phyloP scores from a whole-genome alignment of 148 eudicot genomes.

The Arctostaphylos glauca region DNA sequence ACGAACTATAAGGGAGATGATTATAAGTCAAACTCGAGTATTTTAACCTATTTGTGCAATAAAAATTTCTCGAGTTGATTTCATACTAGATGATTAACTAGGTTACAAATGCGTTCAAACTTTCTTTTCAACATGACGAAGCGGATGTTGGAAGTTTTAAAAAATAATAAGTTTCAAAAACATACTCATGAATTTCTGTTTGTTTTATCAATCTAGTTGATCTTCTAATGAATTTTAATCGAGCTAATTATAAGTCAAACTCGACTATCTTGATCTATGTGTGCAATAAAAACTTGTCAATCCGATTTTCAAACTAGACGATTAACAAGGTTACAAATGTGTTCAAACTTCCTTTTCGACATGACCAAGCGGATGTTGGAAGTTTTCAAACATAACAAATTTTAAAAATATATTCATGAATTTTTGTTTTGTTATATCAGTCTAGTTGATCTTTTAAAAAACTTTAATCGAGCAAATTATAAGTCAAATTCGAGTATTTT shows the following conservation, averaged over 20 bases:
- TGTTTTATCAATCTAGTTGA: background rate
- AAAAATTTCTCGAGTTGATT: background rate
- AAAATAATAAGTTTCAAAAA: background rate
- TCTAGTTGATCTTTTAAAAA: no score
- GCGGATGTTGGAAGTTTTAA: no score
- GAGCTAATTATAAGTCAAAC: background rate
- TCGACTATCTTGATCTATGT: background rate
- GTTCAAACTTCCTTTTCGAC: no score
- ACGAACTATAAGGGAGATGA: no score
- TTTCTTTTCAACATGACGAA: background rate
- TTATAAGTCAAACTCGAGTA: background rate
- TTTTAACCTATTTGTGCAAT: background rate
- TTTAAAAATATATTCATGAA: no score
- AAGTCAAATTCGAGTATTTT: no score
- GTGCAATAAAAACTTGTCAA: no score
- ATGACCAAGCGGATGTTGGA: no score
- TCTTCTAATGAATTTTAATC: background rate
- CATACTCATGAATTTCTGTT: background rate
- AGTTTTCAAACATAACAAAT: no score
- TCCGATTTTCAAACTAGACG: background rate
- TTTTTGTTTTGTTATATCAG: no score
- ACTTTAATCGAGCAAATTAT: no score
- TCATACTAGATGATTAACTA: background rate
- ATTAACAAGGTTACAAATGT: no score
- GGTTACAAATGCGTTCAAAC: background rate